Evolutionary conservation across 176 grass and related monocot genomes (phyloP), one percentile per base, ranked within the genome.

Genomic region (Aegilops speltoides): DNA sequence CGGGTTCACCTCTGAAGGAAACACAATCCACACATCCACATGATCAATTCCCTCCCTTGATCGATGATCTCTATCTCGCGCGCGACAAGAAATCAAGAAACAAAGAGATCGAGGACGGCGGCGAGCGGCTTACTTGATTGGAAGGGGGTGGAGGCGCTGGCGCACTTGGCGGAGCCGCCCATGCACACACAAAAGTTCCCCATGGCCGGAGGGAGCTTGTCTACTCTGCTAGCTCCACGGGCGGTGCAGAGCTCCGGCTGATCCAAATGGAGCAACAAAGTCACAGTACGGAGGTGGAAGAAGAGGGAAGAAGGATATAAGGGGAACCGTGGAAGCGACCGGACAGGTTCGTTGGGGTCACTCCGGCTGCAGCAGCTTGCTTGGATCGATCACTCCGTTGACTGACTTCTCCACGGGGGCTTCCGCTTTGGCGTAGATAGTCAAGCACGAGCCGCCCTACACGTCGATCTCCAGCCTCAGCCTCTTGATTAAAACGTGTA

Each of bases 161-260:
- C 87, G 19, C 89, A 84, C 81, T 94, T 97, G 1, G 87, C 85
- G 64, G 91, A 92, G 61, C 87, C 87, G 45, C 87, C 78, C 54
- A 48, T 65, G 82, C 94, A 57, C 19, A 57, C 19, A 0, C 54
- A 57, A 0, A 6, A 87, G 86, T 96, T 96, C 82, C 94, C 94
- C 94, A 96, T 96, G 19, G 19, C 54, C 54, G 52, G 1, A 31
- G 29, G 29, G 29, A 31, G 29, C 29, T 31, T 31, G 29, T 31
- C 29, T 31, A 31, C 29, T 31, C 29, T 31, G 29, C 29, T 31
- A 31, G 29, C 29, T 31, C 29, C 29, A 31, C 29, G 2, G 29
- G 29, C 29, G 29, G 29, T 20, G 54, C 17, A 1, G 19, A 57
- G 17, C 17, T 54, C 50, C 17, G 6, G 17, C 3, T 7, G 52